Evolutionary conservation across 176 grass and related monocot genomes (phyloP), one percentile per base, ranked within the genome.

Genomic region (Triticum timopheevii): DNA sequence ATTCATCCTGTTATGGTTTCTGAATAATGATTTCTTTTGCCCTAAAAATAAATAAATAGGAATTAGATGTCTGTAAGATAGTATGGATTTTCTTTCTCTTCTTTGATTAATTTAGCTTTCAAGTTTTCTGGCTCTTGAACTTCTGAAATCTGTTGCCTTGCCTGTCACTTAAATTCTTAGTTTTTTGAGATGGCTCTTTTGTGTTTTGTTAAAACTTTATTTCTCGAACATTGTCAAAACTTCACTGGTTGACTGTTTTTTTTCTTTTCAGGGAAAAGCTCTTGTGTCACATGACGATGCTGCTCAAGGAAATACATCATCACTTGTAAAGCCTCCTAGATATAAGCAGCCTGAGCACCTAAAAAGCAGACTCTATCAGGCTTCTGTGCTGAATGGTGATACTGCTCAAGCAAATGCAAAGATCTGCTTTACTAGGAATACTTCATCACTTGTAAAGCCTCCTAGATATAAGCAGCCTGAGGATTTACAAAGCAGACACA

Each of bases 231-330:
- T 47, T 5, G 39, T 25, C 39, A 19, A 67, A 82, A 70, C 52
- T 31, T 68, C 63, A 71, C 65, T 86, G 69, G 61, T 7, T 80
- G 39, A 38, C 36, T 34, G 17, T 54, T 59, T 87, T 89, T 77
- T 89, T 50, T 42, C 10, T 42, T 76, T 77, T 64, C 70, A 98
- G 97, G 90, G 83, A 88, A 94, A 93, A 50, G 74, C 85, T 90
- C 25, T 78, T 44, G 47, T 63, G 74, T 69, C 87, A 85, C 83
- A 66, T 63, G 61, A 20, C 5, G 47, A 52, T 85, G 25, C 78
- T 84, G 69, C 82, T 88, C 83, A 88, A 90, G 86, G 80, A 83
- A 90, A 84, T 64, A 79, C 85, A 76, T 77, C 82, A 81, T 80
- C 70, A 39, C 38, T 80, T 63, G 72, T 45, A 63, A 92, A 79